These are phyloP conservation scores for Sphaerostilbella broomeana DNA, from an alignment of 2,329 filamentous ascomycete genomes.

Conservation along the genomic window DNA sequence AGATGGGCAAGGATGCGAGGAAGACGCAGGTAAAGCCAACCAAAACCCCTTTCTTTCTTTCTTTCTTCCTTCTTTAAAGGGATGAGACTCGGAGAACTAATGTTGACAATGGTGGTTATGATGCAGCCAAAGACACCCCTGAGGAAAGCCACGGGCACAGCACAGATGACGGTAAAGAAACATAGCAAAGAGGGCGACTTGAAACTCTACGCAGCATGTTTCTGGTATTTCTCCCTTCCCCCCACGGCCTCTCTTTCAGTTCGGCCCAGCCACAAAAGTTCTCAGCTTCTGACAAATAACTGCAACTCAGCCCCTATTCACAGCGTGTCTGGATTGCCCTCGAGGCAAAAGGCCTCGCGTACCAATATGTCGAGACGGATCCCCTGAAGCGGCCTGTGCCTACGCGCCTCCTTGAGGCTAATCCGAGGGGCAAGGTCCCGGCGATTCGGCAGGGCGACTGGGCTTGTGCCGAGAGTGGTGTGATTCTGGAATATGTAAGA, in stretches of 20 bases:
- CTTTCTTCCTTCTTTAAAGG: constrained; percentile 1
- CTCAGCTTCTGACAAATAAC: neutral
- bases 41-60: neutral
- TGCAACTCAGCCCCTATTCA: constrained; percentile 61
- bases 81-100: no score
- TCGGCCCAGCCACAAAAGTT: no score
- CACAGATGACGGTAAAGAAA: constrained; percentile 60
- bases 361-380: constrained; percentile 83
- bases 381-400: constrained; percentile 63
- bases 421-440: constrained; percentile 69
- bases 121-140: constrained; percentile 56
- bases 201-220: constrained; percentile 76
- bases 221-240: constrained; percentile 51
- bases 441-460: constrained; percentile 72
- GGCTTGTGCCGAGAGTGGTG: constrained; percentile 74
- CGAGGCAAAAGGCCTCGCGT: constrained; percentile 68
- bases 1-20: constrained; percentile 59
- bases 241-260: neutral
- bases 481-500: constrained; percentile 77
- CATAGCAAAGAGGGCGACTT: constrained; percentile 65
- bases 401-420: constrained; percentile 59
- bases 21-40: constrained; percentile 32
- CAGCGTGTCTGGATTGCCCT: constrained; percentile 86
- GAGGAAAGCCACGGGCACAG: constrained; percentile 65
- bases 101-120: neutral